A percentile compares a stretch with the other conserved stretches of the same genome.
These are phyloP conservation scores for Kodamaea kaohsiungensis DNA, from an alignment of 805 yeast species.

Conservation along the genomic window DNA sequence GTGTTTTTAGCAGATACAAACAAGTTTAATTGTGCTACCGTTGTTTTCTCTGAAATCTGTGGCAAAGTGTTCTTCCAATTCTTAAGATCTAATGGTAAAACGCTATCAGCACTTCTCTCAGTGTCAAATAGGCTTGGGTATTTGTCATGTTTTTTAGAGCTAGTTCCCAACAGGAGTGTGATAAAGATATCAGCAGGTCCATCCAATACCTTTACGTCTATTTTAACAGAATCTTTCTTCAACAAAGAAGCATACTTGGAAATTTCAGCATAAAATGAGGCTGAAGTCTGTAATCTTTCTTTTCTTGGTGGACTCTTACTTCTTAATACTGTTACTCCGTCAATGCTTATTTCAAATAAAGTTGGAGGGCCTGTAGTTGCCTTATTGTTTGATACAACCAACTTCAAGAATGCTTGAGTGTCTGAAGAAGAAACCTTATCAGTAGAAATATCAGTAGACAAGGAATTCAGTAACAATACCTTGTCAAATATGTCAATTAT, in stretches of 20 bases:
- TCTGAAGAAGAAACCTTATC: not conserved
- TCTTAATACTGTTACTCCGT: constrained; percentile 27
- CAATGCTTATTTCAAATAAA: constrained; percentile 21
- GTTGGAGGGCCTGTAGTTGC: not conserved
- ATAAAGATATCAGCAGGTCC: not conserved
- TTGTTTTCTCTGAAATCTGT: constrained; percentile 14
- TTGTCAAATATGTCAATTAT: not conserved
- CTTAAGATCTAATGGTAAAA: not conserved
- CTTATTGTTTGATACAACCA: not conserved
- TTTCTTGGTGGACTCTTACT: constrained; percentile 23
- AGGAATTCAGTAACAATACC: not conserved
- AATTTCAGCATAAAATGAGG: constrained; percentile 22
- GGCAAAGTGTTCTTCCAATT: not conserved
- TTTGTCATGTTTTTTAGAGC: not conserved
- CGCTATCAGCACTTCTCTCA: not conserved
- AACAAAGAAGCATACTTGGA: constrained; percentile 26
- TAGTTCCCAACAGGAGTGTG: not conserved
- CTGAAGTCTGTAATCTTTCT: not conserved
- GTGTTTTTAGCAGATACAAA: constrained; percentile 29
- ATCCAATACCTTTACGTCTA: not conserved
- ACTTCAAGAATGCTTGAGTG: not conserved
- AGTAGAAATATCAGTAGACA: not conserved
- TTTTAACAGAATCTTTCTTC: not conserved
- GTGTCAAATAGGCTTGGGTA: not conserved
- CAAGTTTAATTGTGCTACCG: constrained; percentile 23